A percentile compares a stretch with the other conserved stretches of the same genome.
Evolutionary conservation across 495 filamentous ascomycete species (phyloP).

Genomic region (Venustampulla echinocandica): DNA sequence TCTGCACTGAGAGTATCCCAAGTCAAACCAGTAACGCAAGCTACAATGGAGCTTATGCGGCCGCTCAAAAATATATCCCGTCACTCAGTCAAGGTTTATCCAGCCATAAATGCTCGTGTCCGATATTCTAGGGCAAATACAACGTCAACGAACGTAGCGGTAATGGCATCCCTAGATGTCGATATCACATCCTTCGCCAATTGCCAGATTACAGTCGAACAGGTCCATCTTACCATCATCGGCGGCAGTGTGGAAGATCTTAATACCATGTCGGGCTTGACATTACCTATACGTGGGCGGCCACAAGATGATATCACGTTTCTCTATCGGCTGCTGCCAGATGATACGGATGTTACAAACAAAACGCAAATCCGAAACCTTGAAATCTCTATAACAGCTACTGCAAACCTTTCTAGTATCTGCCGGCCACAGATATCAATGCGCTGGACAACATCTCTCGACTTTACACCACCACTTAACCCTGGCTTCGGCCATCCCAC

Average conservation of each 20-base stretch:
- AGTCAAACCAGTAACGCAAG: conserved; percentile 57
- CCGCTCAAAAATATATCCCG: conserved; percentile 52
- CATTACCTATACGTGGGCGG: conserved; percentile 58
- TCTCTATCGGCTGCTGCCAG: conserved; percentile 67
- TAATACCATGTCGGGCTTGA: conserved; percentile 47
- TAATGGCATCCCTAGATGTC: conserved; percentile 70
- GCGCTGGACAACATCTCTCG: conserved; percentile 72
- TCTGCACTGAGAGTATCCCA: conserved; percentile 72
- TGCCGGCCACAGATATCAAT: conserved; percentile 70
- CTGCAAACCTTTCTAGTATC: conserved; percentile 49
- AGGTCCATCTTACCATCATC: conserved; percentile 54
- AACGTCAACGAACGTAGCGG: conserved; percentile 50
- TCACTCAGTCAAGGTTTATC: conserved; percentile 62
- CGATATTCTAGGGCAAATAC: conserved; percentile 68
- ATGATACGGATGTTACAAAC: conserved; percentile 45
- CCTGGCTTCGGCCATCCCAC: conserved; percentile 41
- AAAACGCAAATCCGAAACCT: conserved; percentile 36
- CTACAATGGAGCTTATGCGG: conserved; percentile 48
- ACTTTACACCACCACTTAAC: conserved; percentile 66
- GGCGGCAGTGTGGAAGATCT: conserved; percentile 62
- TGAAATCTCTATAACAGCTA: conserved; percentile 56
- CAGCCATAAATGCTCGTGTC: conserved; percentile 75
- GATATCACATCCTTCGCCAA: conserved; percentile 79
- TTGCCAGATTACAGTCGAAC: conserved; percentile 59
- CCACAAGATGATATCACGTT: conserved; percentile 81